Base-by-base conservation (phyloP, 2,329 filamentous ascomycete species). In the Dactylella cylindrospora region DNA sequence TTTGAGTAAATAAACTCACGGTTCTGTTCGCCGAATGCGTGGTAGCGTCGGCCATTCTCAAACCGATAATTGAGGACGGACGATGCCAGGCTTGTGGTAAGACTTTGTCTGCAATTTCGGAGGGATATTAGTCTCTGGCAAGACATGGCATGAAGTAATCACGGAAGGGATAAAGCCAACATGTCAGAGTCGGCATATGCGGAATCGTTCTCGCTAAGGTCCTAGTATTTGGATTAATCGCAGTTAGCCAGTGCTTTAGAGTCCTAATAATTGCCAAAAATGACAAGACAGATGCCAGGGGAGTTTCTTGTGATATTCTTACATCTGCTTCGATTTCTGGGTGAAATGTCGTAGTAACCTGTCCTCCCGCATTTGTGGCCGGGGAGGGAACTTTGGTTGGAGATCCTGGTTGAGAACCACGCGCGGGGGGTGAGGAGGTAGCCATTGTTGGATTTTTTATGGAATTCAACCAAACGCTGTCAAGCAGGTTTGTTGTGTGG, bases 11-110 rank as follows among this genome's bases (percentile, higher is more conserved):
- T n/a, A n/a, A n/a, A n/a, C n/a, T n/a, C n/a, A n/a, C 44, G 25
- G 52, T 57, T 57, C 44, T 10, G n/a, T 3, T 9, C 7, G 19
- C 35, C 19, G 50, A 57, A 50, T 57, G 28, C 43, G 38, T 57
- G 35, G 23, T 57, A 57, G 12, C 52, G 36, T 29, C 52, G 39
- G 9, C 52, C 52, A 44, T 57, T 57, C 25, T 57, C 52, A 20
- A 31, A 57, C 4, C 25, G 36, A 50, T 50, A 57, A 15, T 57
- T 22, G 13, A 57, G 36, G 13, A 57, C 41, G n/a, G 43, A 43
- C 8, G 29, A 38, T 10, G 44, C 41, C 22, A 57, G 28, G 5
- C 52, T 57, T 23, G 52, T 57, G 5, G 52, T 57, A 44, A 43
- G 41, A 20, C 52, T 57, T 25, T 13, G 44, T 32, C 52, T 57